These are phyloP conservation scores for Fusarium sp. DNA, from an alignment of 2,329 filamentous ascomycete species.

Conservation along the genomic window DNA sequence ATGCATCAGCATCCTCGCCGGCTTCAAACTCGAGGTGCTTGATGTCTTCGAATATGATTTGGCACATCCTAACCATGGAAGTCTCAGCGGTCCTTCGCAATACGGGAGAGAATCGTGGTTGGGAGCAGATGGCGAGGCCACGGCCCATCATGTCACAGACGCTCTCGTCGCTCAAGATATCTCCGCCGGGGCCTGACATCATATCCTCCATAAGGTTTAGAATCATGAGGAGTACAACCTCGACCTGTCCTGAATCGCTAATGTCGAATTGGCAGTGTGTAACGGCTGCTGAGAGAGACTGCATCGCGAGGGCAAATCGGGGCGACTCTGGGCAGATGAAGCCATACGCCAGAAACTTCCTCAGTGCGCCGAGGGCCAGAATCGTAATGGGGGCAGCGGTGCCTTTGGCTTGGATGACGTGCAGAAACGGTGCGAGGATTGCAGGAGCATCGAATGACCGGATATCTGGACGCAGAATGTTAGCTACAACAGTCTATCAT, in stretches of 20 bases:
- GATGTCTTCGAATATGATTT: slow-evolving; percentile 94
- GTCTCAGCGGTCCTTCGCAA: slow-evolving; percentile 93
- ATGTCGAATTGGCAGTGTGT: slow-evolving; percentile 98
- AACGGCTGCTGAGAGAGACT: slow-evolving; percentile 91
- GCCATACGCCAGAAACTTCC: slow-evolving; percentile 96
- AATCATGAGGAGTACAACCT: slow-evolving; percentile 94
- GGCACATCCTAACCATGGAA: slow-evolving; percentile 98
- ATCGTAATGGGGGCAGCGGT: slow-evolving; percentile 97
- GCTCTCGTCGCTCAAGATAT: slow-evolving; percentile 96
- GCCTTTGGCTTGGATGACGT: slow-evolving; percentile 95
- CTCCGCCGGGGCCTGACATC: slow-evolving; percentile 92
- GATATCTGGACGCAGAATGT: slow-evolving; percentile 72
- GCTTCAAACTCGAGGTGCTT: slow-evolving; percentile 84
- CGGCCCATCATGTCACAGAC: slow-evolving; percentile 99
- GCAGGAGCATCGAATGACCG: slow-evolving; percentile 88
- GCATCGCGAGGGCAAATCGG: slow-evolving; percentile 92
- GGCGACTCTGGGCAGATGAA: slow-evolving; percentile 88
- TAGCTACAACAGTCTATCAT: slow-evolving; percentile 14
- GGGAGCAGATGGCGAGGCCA: slow-evolving; percentile 95
- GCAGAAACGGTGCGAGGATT: slow-evolving; percentile 91
- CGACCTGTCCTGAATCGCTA: slow-evolving; percentile 92
- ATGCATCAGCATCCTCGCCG: slow-evolving; percentile 72
- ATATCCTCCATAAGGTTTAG: slow-evolving; percentile 98
- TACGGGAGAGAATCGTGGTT: slow-evolving; percentile 90
- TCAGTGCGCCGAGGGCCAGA: slow-evolving; percentile 90